Conservation (phyloP, 805 yeast species). For the Lipomyces orientalis region DNA sequence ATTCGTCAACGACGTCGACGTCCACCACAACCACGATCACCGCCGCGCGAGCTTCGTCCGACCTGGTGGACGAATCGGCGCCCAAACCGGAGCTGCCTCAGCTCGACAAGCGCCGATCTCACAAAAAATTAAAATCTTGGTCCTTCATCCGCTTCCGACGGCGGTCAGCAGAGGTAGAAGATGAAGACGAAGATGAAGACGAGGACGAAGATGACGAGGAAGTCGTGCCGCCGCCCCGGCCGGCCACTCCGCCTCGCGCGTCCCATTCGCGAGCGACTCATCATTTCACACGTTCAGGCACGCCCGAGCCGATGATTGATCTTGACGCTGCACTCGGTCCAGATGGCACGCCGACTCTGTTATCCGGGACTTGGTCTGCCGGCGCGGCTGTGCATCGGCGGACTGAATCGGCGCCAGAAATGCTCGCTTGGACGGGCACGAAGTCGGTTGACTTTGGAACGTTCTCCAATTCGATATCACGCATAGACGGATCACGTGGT, state of each 20-base stretch:
- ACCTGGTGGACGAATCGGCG: not conserved
- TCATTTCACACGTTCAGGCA: slow-evolving; percentile 29
- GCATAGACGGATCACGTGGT: slow-evolving; percentile 29
- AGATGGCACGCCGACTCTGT: slow-evolving; percentile 42
- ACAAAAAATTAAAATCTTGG: slow-evolving; percentile 51
- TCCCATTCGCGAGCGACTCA: slow-evolving; percentile 35
- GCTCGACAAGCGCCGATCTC: slow-evolving; percentile 35
- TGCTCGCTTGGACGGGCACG: slow-evolving; percentile 39
- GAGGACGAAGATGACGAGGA: slow-evolving; percentile 21
- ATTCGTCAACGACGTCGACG: slow-evolving; percentile 34
- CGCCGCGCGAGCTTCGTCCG: not conserved
- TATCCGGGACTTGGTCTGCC: slow-evolving; percentile 25
- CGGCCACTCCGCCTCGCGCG: slow-evolving; percentile 36
- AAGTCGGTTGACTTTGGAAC: slow-evolving; percentile 27
- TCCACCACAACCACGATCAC: slow-evolving; percentile 36
- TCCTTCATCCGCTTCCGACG: slow-evolving; percentile 44
- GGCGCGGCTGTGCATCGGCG: slow-evolving; percentile 51
- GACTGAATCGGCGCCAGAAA: slow-evolving; percentile 63
- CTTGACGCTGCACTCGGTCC: slow-evolving; percentile 58
- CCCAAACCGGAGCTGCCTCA: slow-evolving; percentile 29
- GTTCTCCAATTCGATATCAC: slow-evolving; percentile 21
- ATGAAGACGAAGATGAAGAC: slow-evolving; percentile 29
- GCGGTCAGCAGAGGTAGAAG: slow-evolving; percentile 19
- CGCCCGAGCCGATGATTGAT: slow-evolving; percentile 64
- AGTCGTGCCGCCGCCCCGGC: slow-evolving; percentile 20